Base-by-base conservation (phyloP, 2,329 filamentous ascomycete genomes). In the Botrytis porri region DNA sequence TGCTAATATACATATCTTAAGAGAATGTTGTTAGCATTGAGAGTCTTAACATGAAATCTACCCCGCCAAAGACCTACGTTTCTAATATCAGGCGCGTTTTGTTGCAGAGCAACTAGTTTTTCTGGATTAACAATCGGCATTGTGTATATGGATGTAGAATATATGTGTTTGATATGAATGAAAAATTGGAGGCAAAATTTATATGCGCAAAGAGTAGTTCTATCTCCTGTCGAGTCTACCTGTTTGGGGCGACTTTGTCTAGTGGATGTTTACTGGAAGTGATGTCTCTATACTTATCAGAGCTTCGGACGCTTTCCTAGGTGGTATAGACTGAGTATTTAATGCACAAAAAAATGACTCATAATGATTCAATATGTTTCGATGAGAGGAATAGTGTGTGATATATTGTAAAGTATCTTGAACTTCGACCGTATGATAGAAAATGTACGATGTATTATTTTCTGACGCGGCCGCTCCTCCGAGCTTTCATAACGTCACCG, bases 111-210 rank as follows among this genome's bases (percentile, higher is more conserved):
- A 78, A 96, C 92, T 80, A 99, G 89, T 86, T 97, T 95, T 78
- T 98, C 93, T 76, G 95, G 90, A 76, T 89, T 92, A 77, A 99
- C 94, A 77, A 98, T 91, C 77, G 96, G 95, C 96, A 99, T 99
- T 64, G 72, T 78, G 74, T 65, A 59, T 65, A 70, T 73, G 59
- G 69, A 72, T 71, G 74, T 72, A 75, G 74, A 57, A 69, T 74
- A 70, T 70, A 60, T 73, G n/a, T n/a, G 14, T 57, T 35, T 35
- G 20, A 70, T 43, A 32, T 35, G 54, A 54, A 69, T 39, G 37
- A 43, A 61, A 41, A 45, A n/a, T 32, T 62, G 14, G 3, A 37
- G 4, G 22, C 8, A 14, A 61, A n/a, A 54, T 2, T n/a, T 57
- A 41, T 67, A 41, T 69, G 65, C 25, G 48, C 37, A 41, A n/a